phyloP scores from a whole-genome alignment of 345 rosid genomes.

The Firmiana major region DNA sequence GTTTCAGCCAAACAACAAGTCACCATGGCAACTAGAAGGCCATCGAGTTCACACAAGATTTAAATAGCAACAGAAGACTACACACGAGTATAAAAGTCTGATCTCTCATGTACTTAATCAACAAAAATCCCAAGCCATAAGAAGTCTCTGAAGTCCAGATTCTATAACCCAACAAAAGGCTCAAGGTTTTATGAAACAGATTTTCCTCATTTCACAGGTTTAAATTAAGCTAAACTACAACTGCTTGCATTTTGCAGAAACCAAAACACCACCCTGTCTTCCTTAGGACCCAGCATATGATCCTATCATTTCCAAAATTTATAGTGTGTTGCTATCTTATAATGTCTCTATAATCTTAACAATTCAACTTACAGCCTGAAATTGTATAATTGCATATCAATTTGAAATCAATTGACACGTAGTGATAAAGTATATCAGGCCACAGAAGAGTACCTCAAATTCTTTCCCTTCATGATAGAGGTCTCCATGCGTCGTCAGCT shows the following conservation, averaged over 20 bases:
- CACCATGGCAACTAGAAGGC: not conserved
- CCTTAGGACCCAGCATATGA: not conserved
- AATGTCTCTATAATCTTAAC: not conserved
- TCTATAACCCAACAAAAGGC: not conserved
- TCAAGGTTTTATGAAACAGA: not conserved
- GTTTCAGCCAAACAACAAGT: not conserved
- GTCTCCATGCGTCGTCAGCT: slow-evolving; percentile 86
- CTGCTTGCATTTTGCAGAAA: not conserved
- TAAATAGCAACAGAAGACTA: not conserved
- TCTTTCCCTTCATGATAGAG: slow-evolving; percentile 97
- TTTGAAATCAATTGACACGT: not conserved
- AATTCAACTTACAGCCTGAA: not conserved
- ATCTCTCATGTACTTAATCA: not conserved
- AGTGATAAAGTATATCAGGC: not conserved
- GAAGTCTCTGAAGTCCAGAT: not conserved
- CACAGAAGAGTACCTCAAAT: slow-evolving; percentile 64
- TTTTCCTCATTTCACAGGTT: not conserved
- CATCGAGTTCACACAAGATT: not conserved
- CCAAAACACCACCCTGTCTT: not conserved
- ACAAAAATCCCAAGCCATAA: not conserved
- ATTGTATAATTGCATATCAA: not conserved
- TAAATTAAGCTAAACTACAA: not conserved
- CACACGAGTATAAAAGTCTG: not conserved
- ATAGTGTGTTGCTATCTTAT: not conserved
- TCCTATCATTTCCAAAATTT: not conserved